Conservation (phyloP, 768 basidiomycete species). For the Termitomyces sp. region DNA sequence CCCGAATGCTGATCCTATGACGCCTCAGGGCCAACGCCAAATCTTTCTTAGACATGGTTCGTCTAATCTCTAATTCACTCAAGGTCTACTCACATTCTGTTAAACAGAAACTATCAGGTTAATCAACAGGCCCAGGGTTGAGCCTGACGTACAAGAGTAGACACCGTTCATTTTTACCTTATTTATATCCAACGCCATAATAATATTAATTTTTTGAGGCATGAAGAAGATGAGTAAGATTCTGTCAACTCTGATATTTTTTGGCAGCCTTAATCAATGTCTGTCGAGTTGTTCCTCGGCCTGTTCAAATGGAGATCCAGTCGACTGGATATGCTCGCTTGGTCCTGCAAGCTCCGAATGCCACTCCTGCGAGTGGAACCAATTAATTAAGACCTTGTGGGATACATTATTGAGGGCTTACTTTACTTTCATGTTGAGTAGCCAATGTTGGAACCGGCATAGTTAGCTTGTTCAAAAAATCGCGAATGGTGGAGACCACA, state of each 20-base stretch:
- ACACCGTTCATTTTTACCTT: not conserved
- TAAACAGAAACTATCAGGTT: constrained; percentile 50
- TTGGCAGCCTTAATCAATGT: not conserved
- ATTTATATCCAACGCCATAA: not conserved
- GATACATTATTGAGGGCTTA: constrained; percentile 8
- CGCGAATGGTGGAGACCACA: constrained; percentile 58
- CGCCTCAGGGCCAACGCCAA: constrained; percentile 72
- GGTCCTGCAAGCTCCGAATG: constrained; percentile 21
- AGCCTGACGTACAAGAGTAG: constrained; percentile 7
- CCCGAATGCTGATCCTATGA: constrained; percentile 54
- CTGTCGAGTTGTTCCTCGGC: constrained; percentile 14
- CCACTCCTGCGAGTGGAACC: constrained; percentile 25
- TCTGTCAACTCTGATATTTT: not conserved
- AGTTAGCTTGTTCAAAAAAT: constrained; percentile 63
- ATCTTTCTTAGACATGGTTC: constrained; percentile 79
- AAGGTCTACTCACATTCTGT: not conserved
- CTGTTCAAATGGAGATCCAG: constrained; percentile 36
- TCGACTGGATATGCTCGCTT: constrained; percentile 24
- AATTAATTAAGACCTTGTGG: not conserved
- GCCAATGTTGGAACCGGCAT: constrained; percentile 26
- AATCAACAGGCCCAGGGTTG: constrained; percentile 22
- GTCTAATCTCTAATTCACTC: constrained; percentile 9
- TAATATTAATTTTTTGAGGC: not conserved
- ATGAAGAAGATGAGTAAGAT: not conserved
- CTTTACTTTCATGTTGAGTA: constrained; percentile 22